Percentiles rank a stretch among this genome's conserved stretches.
phyloP scores from a whole-genome alignment of 352 stramenopile species.

The Globisporangium canariense region DNA sequence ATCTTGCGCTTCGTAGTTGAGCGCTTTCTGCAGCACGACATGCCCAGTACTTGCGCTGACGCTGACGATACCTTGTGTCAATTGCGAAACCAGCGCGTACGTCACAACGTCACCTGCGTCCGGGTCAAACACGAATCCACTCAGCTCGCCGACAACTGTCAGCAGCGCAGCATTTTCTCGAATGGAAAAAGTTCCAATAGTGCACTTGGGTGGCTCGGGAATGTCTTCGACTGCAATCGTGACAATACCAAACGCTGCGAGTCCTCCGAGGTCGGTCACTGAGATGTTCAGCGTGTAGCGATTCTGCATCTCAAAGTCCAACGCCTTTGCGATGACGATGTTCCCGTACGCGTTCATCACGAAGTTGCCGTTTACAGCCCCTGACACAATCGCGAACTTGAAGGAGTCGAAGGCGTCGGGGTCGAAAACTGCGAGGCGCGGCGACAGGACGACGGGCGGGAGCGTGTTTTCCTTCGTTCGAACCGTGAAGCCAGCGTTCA shows the following conservation, averaged over 20 bases:
- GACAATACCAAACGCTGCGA: slow-evolving; percentile 25
- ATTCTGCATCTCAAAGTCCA: slow-evolving; percentile 39
- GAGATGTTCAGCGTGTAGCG: slow-evolving; percentile 41
- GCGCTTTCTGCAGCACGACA: slow-evolving; percentile 19
- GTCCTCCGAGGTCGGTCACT: slow-evolving; percentile 34
- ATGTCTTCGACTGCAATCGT: slow-evolving; percentile 34
- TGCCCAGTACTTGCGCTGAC: slow-evolving; percentile 14
- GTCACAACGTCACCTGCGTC: slow-evolving; percentile 2
- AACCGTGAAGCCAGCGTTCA: slow-evolving; percentile 18
- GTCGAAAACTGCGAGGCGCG: slow-evolving; percentile 28
- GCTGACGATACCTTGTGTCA: not conserved
- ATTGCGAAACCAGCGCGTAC: slow-evolving; percentile 11
- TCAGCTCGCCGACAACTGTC: slow-evolving; percentile 7
- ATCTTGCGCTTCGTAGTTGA: slow-evolving; percentile 46
- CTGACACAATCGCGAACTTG: slow-evolving; percentile 31
- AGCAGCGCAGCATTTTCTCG: slow-evolving; percentile 21
- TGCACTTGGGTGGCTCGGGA: slow-evolving; percentile 39
- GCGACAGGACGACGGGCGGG: slow-evolving; percentile 26
- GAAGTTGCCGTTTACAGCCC: slow-evolving; percentile 31
- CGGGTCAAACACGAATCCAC: not conserved
- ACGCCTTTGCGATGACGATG: slow-evolving; percentile 28
- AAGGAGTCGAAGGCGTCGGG: slow-evolving; percentile 47
- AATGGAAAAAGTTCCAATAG: slow-evolving; percentile 20
- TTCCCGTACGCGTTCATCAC: slow-evolving; percentile 37
- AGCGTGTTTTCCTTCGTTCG: slow-evolving; percentile 40